Conservation (phyloP, 2,329 filamentous ascomycete genomes). For the Pseudovirgaria hyperparasitica region DNA sequence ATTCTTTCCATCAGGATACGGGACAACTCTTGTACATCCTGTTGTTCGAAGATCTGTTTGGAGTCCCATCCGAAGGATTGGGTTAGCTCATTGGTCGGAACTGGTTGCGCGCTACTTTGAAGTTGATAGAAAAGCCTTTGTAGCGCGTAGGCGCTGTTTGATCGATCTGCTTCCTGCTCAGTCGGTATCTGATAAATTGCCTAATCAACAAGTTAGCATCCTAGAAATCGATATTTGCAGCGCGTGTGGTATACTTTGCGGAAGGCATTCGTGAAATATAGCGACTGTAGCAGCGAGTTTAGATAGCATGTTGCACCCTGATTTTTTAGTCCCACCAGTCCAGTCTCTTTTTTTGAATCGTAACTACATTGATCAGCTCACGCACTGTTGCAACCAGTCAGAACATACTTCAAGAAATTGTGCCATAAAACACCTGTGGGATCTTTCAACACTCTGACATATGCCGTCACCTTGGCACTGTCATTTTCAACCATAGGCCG, state of each 20-base stretch:
- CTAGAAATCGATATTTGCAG: background rate
- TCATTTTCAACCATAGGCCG: conserved; percentile 70
- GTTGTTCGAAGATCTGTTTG: conserved; percentile 94
- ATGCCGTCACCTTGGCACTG: conserved; percentile 67
- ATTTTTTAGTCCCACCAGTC: conserved; percentile 92
- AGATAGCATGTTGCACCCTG: conserved; percentile 63
- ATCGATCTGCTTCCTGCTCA: conserved; percentile 63
- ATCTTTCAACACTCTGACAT: conserved; percentile 70
- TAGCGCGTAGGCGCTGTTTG: conserved; percentile 85
- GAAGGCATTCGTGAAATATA: conserved; percentile 62
- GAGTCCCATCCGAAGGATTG: conserved; percentile 98
- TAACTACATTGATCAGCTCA: conserved; percentile 39
- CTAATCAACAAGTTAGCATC: conserved; percentile 32
- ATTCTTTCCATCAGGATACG: conserved; percentile 95
- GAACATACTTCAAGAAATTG: conserved; percentile 59
- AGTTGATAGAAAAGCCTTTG: conserved; percentile 92
- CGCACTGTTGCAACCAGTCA: background rate
- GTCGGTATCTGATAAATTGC: conserved; percentile 97
- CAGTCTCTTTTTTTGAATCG: conserved; percentile 98
- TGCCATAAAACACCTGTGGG: conserved; percentile 85
- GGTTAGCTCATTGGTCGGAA: conserved; percentile 85
- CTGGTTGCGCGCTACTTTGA: conserved; percentile 72
- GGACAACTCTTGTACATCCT: conserved; percentile 94
- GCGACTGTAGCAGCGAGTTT: conserved; percentile 34
- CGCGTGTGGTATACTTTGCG: conserved; percentile 55